phyloP scores from a whole-genome alignment of 1,139 yeast genomes.

The Kurtzmaniella natalensis region DNA sequence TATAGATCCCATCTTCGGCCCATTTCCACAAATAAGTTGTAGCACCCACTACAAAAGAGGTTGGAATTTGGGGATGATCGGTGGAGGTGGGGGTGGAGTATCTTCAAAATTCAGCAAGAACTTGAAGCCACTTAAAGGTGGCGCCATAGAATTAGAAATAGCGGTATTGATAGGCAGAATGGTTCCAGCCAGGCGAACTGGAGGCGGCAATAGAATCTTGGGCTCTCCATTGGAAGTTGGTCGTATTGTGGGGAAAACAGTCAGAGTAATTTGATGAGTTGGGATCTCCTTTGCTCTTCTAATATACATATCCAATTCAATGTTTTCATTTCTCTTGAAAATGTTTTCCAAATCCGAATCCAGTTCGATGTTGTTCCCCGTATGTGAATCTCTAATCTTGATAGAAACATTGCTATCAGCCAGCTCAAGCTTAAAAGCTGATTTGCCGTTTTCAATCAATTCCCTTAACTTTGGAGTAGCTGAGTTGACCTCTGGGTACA shows the following conservation, averaged over 20 bases:
- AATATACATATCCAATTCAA: constrained; percentile 35
- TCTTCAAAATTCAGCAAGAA: constrained; percentile 24
- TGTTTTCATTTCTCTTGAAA: constrained; percentile 23
- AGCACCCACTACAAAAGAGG: constrained; percentile 23
- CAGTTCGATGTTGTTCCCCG: constrained; percentile 23
- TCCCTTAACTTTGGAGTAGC: constrained; percentile 71
- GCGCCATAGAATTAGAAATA: background rate
- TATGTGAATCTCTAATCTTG: constrained; percentile 16
- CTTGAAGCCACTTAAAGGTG: constrained; percentile 11
- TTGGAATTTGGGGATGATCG: constrained; percentile 33
- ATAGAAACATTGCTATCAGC: constrained; percentile 21
- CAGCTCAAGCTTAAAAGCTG: constrained; percentile 53
- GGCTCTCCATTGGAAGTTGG: constrained; percentile 12
- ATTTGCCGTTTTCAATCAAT: constrained; percentile 63
- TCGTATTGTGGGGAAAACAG: constrained; percentile 23
- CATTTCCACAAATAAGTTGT: too few relatives aligned
- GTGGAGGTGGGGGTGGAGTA: constrained; percentile 19
- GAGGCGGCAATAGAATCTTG: constrained; percentile 31
- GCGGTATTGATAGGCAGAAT: constrained; percentile 1
- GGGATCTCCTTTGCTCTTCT: constrained; percentile 31
- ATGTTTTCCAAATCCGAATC: constrained; percentile 35
- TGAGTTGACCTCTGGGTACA: constrained; percentile 53
- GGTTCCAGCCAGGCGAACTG: constrained; percentile 18
- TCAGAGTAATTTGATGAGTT: constrained; percentile 32
- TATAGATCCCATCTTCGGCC: too few relatives aligned